Percentiles rank a stretch among this genome's conserved stretches.
phyloP scores from a whole-genome alignment of 768 basidiomycete genomes.

The Lentinula aciculospora region DNA sequence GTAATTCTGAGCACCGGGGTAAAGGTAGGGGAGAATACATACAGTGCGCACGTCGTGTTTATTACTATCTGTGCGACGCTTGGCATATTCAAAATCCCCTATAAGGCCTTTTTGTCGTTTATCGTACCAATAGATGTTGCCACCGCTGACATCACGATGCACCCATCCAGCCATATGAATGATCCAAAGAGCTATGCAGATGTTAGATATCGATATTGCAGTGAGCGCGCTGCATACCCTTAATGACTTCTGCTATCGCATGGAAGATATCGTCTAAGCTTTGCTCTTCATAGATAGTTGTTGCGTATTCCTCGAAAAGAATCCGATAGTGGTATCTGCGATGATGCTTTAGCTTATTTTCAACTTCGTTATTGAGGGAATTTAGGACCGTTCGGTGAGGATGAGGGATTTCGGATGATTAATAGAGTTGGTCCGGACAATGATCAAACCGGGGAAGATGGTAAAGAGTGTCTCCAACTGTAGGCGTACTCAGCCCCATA shows the following conservation, averaged over 20 bases:
- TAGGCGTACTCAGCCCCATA: background rate
- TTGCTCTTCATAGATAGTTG: background rate
- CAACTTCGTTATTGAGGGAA: too few relatives aligned
- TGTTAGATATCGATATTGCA: background rate
- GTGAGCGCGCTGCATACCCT: background rate
- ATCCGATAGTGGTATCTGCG: background rate
- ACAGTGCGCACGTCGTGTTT: background rate
- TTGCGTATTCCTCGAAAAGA: background rate
- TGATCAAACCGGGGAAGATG: background rate
- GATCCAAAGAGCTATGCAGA: background rate
- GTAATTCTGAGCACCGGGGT: background rate
- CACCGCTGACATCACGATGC: background rate
- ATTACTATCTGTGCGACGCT: background rate
- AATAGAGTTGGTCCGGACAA: background rate
- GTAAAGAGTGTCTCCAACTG: background rate
- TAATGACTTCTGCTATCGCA: background rate
- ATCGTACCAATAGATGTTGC: background rate
- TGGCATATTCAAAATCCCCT: background rate
- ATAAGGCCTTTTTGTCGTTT: background rate
- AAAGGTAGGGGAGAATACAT: background rate
- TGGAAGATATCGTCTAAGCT: background rate
- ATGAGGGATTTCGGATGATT: background rate
- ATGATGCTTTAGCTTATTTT: background rate
- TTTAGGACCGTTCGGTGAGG: background rate
- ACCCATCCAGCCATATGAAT: background rate